Evolutionary conservation across 805 yeast species (phyloP).

Genomic region (Nakazawaea laoshanensis): DNA sequence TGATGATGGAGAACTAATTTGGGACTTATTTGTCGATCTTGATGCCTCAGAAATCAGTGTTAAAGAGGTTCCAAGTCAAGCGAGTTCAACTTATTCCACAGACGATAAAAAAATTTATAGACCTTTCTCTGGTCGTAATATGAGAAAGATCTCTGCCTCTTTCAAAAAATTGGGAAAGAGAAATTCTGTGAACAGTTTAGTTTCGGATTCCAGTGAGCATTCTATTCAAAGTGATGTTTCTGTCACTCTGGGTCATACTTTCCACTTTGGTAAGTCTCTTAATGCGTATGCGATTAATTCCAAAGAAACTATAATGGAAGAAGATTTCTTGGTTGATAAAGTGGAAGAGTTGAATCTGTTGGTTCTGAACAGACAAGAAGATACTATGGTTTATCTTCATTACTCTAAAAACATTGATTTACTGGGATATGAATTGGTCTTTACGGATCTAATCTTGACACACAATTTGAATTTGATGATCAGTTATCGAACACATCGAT

Average conservation of each 20-base stretch:
- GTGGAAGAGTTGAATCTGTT: conserved; percentile 1
- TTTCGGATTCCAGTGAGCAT: neutral
- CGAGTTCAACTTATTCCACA: neutral
- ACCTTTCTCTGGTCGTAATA: neutral
- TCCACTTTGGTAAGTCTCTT: too few species aligned
- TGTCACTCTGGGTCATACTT: too few species aligned
- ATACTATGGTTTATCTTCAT: conserved; percentile 3
- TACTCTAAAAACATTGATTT: conserved; percentile 3
- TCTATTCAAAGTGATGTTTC: too few species aligned
- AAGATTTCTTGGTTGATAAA: conserved; percentile 1
- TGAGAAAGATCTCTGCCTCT: neutral
- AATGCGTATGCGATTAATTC: too few species aligned
- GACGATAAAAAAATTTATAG: neutral
- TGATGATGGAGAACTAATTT: conserved; percentile 23
- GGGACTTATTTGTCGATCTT: conserved; percentile 58
- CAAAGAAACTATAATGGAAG: too few species aligned
- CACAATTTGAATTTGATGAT: conserved; percentile 7
- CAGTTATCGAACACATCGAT: conserved; percentile 5
- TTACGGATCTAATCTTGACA: conserved; percentile 3
- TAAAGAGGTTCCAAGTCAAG: neutral
- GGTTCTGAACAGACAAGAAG: conserved; percentile 8
- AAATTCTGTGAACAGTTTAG: conserved; percentile 1
- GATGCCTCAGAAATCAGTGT: conserved; percentile 36
- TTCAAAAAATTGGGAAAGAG: conserved; percentile 3
- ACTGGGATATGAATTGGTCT: conserved; percentile 3